Evolutionary conservation across 2,329 filamentous ascomycete genomes (phyloP), one percentile per base, ranked within the genome.

Genomic region (Dothistroma septosporum): DNA sequence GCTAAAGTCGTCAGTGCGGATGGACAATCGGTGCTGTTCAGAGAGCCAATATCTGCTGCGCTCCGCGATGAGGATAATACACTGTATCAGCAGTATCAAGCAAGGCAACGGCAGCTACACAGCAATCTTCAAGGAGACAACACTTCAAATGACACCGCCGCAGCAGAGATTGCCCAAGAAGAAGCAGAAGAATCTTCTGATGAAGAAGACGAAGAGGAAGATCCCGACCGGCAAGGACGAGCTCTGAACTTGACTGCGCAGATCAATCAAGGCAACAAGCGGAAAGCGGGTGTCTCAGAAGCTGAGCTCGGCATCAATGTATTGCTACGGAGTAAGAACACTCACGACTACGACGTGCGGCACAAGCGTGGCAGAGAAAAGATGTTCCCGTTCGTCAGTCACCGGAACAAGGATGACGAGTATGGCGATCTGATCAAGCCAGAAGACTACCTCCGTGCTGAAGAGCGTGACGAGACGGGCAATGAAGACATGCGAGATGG

Each of bases 351-450:
- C 68, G 91, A 97, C 71, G 89, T 97, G 1, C 84, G 91, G 46
- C 90, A 89, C 37, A 97, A 96, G 75, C 95, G 91, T 72, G 94
- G 94, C 2, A 85, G 92, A 58, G 94, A 99, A 72, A 87, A 92
- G 64, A 89, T 96, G 78, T 97, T 97, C 72, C 94, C 94, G 0
- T 87, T 95, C 57, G 85, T 92, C 0, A 85, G 92, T 24, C 87
- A 91, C 55, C 83, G 90, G 69, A 89, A 87, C 73, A 87, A 91
- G 55, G 85, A 83, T 32, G 94, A 97, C 72, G 93, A 97, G 65
- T 99, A 94, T 76, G 94, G 94, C 61, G 94, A 99, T 66, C 78
- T 95, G 16, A 97, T 99, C 68, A 86, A 92, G 57, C 90, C 93
- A 0, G 94, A 97, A 74, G 94, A 99, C 65, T 99, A 93, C 72